A percentile compares a stretch with the other conserved stretches of the same genome.
phyloP scores from a whole-genome alignment of 2,329 filamentous ascomycete species.

The Xenoacremonium recifei region DNA sequence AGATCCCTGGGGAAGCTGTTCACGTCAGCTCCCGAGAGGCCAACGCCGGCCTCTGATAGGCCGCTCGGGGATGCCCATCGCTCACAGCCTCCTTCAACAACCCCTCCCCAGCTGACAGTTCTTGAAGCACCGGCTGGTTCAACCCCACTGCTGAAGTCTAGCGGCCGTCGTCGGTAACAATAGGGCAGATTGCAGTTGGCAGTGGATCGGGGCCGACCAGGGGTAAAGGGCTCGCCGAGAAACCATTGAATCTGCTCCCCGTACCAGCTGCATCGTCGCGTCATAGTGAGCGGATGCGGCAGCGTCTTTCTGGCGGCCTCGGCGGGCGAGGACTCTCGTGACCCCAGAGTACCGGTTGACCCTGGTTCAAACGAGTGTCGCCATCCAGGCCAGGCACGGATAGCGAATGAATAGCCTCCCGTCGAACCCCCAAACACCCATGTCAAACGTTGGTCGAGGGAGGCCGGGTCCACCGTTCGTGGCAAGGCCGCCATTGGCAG shows the following conservation, averaged over 20 bases:
- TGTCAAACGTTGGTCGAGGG: conserved; percentile 6
- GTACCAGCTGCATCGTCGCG: conserved; percentile 20
- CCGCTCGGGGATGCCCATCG: conserved; percentile 15
- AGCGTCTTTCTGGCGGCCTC: conserved; percentile 12
- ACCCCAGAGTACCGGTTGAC: conserved; percentile 10
- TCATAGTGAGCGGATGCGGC: conserved; percentile 19
- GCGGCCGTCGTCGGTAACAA: too few species aligned
- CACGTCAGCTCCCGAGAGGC: conserved; percentile 17
- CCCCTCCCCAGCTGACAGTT: conserved; percentile 16
- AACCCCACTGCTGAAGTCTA: too few species aligned
- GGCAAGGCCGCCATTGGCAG: conserved; percentile 3
- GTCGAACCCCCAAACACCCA: conserved; percentile 12
- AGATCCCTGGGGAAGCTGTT: conserved; percentile 19
- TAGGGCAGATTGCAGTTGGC: conserved; percentile 14
- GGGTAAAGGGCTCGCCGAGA: conserved; percentile 8
- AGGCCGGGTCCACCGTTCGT: background rate
- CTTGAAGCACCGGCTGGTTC: conserved; percentile 10
- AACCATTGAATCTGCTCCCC: conserved; percentile 15
- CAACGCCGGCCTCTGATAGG: conserved; percentile 22
- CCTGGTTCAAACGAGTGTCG: too few species aligned
- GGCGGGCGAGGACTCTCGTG: conserved; percentile 11
- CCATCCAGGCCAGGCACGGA: too few species aligned
- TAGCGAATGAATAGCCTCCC: conserved; percentile 13
- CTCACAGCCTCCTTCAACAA: conserved; percentile 21
- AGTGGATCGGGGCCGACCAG: background rate